Conservation (phyloP, 2,329 filamentous ascomycete genomes). For the Bipolaris zeicola region DNA sequence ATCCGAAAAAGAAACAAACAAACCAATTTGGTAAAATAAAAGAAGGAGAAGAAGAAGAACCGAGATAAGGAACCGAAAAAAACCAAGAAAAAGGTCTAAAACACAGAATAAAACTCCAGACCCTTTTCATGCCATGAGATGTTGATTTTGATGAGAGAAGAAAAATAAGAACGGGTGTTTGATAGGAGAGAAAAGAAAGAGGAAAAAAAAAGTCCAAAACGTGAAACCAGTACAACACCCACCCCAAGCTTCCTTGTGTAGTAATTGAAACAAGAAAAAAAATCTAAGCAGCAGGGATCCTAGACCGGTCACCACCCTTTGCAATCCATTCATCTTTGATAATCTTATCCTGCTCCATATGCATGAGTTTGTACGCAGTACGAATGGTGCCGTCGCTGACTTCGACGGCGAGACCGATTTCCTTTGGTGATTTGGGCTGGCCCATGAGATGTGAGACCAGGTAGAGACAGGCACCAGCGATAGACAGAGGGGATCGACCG, state of each 20-base stretch:
- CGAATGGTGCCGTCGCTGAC: conserved; percentile 98
- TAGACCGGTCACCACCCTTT: conserved; percentile 72
- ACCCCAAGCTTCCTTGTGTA: too few relatives aligned
- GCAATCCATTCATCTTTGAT: conserved; percentile 77
- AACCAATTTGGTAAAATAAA: background rate
- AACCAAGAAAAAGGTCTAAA: background rate
- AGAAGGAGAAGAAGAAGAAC: too few relatives aligned
- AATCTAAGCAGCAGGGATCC: conserved; percentile 60
- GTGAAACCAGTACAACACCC: background rate
- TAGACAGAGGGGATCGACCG: conserved; percentile 90
- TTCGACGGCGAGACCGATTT: conserved; percentile 81
- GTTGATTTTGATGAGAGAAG: background rate
- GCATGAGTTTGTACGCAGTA: conserved; percentile 90
- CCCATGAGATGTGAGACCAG: conserved; percentile 90
- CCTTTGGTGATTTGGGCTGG: conserved; percentile 77
- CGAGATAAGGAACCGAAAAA: background rate
- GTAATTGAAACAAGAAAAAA: background rate
- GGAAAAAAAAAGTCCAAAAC: background rate
- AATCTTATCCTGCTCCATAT: conserved; percentile 72
- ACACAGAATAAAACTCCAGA: conserved; percentile 2
- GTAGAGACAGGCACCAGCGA: conserved; percentile 95
- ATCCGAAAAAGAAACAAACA: too few relatives aligned
- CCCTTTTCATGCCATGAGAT: background rate
- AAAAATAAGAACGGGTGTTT: background rate
- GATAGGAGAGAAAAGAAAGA: background rate